Conservation (phyloP, 1,139 yeast species). For the Protomyces inundatus region DNA sequence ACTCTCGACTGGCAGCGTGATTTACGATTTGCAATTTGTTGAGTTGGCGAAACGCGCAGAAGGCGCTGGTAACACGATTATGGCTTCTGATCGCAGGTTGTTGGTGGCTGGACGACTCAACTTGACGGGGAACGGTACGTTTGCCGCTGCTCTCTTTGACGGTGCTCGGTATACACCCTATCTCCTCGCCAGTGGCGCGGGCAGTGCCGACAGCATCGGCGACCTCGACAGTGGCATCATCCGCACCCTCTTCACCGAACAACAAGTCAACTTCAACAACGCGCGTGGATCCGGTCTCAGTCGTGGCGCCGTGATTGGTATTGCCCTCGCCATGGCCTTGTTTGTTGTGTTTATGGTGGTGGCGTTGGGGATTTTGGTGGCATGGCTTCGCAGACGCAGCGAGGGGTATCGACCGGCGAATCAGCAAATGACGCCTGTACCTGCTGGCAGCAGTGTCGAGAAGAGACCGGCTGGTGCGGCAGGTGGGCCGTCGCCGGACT, state of each 20-base stretch:
- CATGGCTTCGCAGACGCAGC: conserved; percentile 47
- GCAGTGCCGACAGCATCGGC: conserved; percentile 31
- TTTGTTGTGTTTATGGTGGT: conserved; percentile 71
- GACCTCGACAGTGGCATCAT: conserved; percentile 32
- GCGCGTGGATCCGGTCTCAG: conserved; percentile 35
- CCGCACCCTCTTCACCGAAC: conserved; percentile 34
- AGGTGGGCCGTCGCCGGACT: not conserved
- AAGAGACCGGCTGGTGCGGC: not conserved
- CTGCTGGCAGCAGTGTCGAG: not conserved
- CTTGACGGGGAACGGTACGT: conserved; percentile 52
- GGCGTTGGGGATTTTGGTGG: conserved; percentile 54
- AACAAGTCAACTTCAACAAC: conserved; percentile 26
- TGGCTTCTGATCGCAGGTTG: conserved; percentile 48
- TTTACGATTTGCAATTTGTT: conserved; percentile 39
- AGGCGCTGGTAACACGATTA: conserved; percentile 40
- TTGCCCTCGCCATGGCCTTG: conserved; percentile 80
- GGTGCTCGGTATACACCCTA: conserved; percentile 72
- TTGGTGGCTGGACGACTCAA: conserved; percentile 60
- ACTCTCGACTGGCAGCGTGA: conserved; percentile 37
- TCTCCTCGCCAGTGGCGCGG: conserved; percentile 41
- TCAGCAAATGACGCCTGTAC: conserved; percentile 1
- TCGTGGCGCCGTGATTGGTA: conserved; percentile 80
- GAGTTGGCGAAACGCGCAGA: conserved; percentile 34
- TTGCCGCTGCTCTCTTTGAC: conserved; percentile 64
- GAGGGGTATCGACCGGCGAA: conserved; percentile 39